Base-by-base conservation (phyloP, 2,329 filamentous ascomycete genomes). In the Biscogniauxia marginata region DNA sequence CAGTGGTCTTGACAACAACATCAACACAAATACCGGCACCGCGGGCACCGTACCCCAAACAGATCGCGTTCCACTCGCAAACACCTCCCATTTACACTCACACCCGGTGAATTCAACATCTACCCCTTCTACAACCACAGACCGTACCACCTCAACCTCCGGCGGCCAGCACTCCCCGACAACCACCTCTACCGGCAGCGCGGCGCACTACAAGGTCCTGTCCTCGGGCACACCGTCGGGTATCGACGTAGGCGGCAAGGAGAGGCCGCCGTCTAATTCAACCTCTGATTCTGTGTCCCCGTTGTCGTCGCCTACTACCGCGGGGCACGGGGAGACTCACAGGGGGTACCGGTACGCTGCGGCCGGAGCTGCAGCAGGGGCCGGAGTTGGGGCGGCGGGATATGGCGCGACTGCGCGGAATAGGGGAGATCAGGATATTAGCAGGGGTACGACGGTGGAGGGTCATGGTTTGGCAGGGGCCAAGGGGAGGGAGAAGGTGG, bases 171-270 rank as follows among this genome's bases (percentile, higher is more conserved):
- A n/a, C n/a, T n/a, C n/a, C n/a, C n/a, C n/a, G n/a, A n/a, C 11
- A 3, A 34, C 8, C 30, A 34, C 30, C 6, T 57, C 56, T 2
- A 56, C 43, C 1, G 58, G 57, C 18, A 55, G 39, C 58, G 54
- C 45, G 58, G 56, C 23, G 59, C 51, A 58, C 30, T 61, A 63
- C 53, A 63, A 61, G 20, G 53, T 58, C 2, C 53, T 61, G 3
- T 8, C 56, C 1, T 61, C 59, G 4, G 61, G 59, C 25, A 59
- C 59, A 6, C 56, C 59, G 2, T 59, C 61, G 1, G 56, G 61
- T 1, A 59, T 67, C 25, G 57, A 56, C 5, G 56, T 43, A 7
- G 7, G 16, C 2, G 30, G 30, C 19, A 43, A 7, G 18, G n/a
- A n/a, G n/a, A n/a, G n/a, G n/a, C n/a, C n/a, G n/a, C n/a, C n/a